Evolutionary conservation across 371 early-diverging fungal genomes (phyloP).

Genomic region (Actinomortierella ambigua): DNA sequence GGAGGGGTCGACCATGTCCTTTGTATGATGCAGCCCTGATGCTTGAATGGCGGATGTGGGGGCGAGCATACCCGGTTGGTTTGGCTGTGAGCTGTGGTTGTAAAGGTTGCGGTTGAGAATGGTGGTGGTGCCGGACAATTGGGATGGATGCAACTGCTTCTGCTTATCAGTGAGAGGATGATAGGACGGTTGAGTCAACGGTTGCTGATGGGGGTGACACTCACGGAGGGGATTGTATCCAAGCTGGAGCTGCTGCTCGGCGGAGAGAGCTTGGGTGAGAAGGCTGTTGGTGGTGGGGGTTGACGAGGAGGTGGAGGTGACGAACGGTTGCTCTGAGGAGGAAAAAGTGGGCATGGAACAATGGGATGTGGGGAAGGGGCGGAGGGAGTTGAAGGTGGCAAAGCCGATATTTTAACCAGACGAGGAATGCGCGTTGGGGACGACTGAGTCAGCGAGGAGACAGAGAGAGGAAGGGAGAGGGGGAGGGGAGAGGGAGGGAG

Average conservation of each 20-base stretch:
- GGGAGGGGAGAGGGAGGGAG: neutral
- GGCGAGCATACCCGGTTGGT: conserved; percentile 14
- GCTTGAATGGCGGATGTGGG: conserved; percentile 20
- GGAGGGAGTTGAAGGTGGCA: neutral
- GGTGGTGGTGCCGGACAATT: no score
- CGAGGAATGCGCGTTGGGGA: conserved; percentile 1
- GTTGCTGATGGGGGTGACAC: conserved; percentile 11
- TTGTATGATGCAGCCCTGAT: neutral
- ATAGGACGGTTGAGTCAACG: conserved; percentile 14
- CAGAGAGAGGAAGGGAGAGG: neutral
- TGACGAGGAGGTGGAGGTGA: conserved; percentile 4
- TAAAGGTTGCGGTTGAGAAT: neutral
- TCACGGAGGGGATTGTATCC: conserved; percentile 4
- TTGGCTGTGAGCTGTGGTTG: neutral
- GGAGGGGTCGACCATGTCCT: conserved; percentile 2
- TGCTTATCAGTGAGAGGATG: conserved; percentile 11
- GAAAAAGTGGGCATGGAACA: conserved; percentile 7
- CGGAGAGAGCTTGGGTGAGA: conserved; percentile 28
- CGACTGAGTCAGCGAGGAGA: neutral
- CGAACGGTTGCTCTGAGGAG: neutral
- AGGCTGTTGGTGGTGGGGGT: conserved; percentile 22
- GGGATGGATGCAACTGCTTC: conserved; percentile 6
- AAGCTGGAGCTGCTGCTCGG: conserved; percentile 21
- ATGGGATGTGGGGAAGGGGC: conserved; percentile 14
- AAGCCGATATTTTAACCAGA: neutral